Conservation (phyloP, 2,329 filamentous ascomycete genomes). For the Hypoxylon sp. region DNA sequence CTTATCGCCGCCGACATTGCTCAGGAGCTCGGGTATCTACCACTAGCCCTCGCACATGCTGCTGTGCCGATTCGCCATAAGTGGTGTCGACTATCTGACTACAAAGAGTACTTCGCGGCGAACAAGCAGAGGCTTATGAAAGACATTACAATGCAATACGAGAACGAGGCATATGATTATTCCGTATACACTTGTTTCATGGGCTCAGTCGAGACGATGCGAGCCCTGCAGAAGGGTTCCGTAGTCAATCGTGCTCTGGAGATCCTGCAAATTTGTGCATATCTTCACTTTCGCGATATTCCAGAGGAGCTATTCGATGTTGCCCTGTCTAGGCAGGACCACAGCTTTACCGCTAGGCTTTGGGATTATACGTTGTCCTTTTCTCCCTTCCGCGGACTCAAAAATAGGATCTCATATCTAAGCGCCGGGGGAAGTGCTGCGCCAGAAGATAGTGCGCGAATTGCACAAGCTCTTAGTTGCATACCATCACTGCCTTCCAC, state of each 20-base stretch:
- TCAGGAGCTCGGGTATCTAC: not conserved
- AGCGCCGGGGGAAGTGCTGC: too few relatives aligned
- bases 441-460: not conserved
- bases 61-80: conserved; percentile 2
- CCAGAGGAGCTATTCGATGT: not conserved
- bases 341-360: not conserved
- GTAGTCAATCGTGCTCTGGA: not conserved
- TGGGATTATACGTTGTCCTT: not conserved
- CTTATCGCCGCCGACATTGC: not conserved
- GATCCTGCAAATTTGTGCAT: not conserved
- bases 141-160: not conserved
- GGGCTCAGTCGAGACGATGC: not conserved
- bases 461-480: not conserved
- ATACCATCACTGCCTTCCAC: not conserved
- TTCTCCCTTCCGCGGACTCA: not conserved
- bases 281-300: not conserved
- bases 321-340: not conserved
- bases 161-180: not conserved
- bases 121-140: not conserved
- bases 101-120: not conserved
- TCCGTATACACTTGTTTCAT: not conserved
- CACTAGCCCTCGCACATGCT: not conserved
- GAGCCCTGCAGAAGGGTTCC: not conserved
- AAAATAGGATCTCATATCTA: not conserved
- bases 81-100: not conserved